Evolutionary conservation across 2,329 filamentous ascomycete genomes (phyloP), one percentile per base, ranked within the genome.

Genomic region (Shiraia sp.): DNA sequence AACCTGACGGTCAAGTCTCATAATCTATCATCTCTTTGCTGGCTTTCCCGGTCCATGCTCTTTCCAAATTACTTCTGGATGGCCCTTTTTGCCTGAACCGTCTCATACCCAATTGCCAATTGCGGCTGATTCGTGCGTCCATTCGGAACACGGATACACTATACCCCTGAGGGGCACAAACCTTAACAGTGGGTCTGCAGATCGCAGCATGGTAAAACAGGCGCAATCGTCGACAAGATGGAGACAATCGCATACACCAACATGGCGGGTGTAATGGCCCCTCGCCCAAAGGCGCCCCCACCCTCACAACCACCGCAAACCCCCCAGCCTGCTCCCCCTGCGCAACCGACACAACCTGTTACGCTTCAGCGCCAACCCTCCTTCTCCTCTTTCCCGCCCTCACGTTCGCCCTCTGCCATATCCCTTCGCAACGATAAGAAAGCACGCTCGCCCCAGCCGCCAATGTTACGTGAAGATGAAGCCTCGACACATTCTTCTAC

Each of bases 371-470:
- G 70, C 36, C 69, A 72, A 47, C 63, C 69, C 36, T 73, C 72
- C 43, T 70, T 72, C 52, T 72, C 72, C 39, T 72, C 69, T 35
- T 72, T 72, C 36, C 65, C 71, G 10, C 53, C 68, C 40, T 68
- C 67, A 39, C 61, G 69, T 47, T 69, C 68, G 12, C 65, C 65
- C 17, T 72, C 70, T 32, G 59, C 63, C 10, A 49, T 61, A 35
- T 70, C 70, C 28, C 50, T 58, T 30, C 65, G 63, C 49, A 67
- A 66, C 44, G 64, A 62, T 46, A 55, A 53, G 39, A 63, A 65
- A 25, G 53, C 55, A 25, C 63, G 62, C 45, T 69, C 68, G 23
- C 65, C 67, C 25, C 61, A 66, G 42, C 64, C 67, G 10, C 61
- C 65, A 32, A 63, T 66, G 55, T 45, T 69, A 17, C 36, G 63